Evolutionary conservation across 1,139 yeast genomes (phyloP), one percentile per base, ranked within the genome.

Genomic region (Suhomyces bokatorum): DNA sequence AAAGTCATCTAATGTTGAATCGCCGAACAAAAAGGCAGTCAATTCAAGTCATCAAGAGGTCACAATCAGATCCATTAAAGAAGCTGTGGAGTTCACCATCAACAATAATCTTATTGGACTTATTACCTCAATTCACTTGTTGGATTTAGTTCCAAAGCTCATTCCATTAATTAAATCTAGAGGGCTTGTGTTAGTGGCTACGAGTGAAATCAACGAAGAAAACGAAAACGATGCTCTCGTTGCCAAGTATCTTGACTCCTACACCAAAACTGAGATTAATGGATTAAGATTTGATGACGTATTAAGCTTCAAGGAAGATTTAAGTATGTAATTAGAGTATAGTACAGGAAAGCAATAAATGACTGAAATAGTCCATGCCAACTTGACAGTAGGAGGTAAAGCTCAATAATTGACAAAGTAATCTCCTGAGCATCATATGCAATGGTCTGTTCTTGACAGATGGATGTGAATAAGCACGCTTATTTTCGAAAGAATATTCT

Each of bases 61-160:
- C 15, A 67, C 75, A 2, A 70, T 70, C n/a, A 60, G 75, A 43
- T 73, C 78, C 0, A 72, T 75, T 24, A 73, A 74, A 48, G 77
- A 74, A 48, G 78, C 78, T 1, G 77, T 73, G 2, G 77, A 77
- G 47, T 91, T 89, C 62, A 91, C 97, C 1, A 77, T 84, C 8
- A 76, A 78, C 48, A 93, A 93, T 61, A 93, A 93, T 60, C 72
- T 93, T 47, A 74, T 93, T 50, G 99, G 99, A 16, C 64, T 93
- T 16, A 83, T 89, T 17, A 80, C 89, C 16, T 89, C 96, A 0
- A 78, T 81, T 26, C 83, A 85, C 48, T 62, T 91, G 48, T 68
- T 93, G 46, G 71, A 77, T 33, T 70, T 90, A 36, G 93, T 88
- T 24, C 96, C 96, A 0, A 83, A 85, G 46, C 67, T 91, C 36